These are phyloP conservation scores for Astrocystis sublimbata DNA, from an alignment of 495 filamentous ascomycete species.

Conservation along the genomic window DNA sequence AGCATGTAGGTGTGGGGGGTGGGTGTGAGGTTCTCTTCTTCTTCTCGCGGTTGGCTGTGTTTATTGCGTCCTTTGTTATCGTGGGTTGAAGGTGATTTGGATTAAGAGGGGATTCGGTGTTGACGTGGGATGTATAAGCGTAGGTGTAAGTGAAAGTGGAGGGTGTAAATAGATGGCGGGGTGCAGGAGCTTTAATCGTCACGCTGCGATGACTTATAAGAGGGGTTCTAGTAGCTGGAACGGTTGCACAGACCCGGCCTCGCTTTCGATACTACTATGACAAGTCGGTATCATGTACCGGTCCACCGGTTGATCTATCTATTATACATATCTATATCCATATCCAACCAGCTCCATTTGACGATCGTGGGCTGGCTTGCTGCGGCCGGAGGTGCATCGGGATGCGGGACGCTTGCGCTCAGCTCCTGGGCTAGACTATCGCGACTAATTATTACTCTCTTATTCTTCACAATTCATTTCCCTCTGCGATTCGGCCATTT, in stretches of 20 bases:
- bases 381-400: neutral
- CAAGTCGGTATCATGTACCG: neutral
- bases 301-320: neutral
- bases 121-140: neutral
- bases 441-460: neutral
- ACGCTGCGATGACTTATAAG: too few species aligned
- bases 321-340: neutral
- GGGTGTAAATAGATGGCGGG: neutral
- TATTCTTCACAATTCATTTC: neutral
- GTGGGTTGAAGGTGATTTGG: too few species aligned
- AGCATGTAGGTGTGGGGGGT: neutral
- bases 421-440: neutral
- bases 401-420: neutral
- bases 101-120: neutral
- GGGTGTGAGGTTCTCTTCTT: too few species aligned
- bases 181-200: neutral
- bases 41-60: too few species aligned
- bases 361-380: neutral
- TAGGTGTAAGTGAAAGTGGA: neutral
- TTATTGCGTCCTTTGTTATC: too few species aligned
- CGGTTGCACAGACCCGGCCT: neutral
- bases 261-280: neutral
- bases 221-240: too few species aligned
- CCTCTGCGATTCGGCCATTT: conserved; percentile 12
- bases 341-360: neutral